phyloP scores from a whole-genome alignment of 1,284 basidiomycete species.

The Naganishia albida region DNA sequence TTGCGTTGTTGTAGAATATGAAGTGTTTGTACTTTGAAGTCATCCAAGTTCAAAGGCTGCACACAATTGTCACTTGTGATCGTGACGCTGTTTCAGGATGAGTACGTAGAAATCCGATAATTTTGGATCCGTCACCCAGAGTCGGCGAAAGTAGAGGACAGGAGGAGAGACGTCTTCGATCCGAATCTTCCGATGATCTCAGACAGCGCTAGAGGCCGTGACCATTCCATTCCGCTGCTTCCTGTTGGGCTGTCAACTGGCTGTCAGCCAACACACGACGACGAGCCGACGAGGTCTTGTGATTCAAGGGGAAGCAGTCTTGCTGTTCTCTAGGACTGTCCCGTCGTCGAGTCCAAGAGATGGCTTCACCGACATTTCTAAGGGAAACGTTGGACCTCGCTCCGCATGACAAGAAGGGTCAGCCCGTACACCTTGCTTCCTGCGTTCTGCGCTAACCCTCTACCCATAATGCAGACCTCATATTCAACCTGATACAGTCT shows the following conservation, averaged over 20 bases:
- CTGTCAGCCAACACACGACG: no score
- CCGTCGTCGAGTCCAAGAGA: background rate
- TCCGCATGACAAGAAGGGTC: conserved; percentile 19
- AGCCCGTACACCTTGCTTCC: background rate
- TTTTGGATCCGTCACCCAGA: background rate
- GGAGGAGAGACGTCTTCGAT: conserved; percentile 2
- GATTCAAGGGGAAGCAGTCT: no score
- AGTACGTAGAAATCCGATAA: background rate
- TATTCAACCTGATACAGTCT: conserved; percentile 30
- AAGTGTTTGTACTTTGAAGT: background rate
- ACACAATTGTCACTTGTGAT: background rate
- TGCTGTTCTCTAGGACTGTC: no score
- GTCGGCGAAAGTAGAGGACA: no score
- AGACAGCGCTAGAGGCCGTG: background rate
- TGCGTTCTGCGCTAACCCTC: background rate
- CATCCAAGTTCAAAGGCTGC: background rate
- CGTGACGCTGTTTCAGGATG: background rate
- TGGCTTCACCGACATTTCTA: background rate
- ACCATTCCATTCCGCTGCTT: background rate
- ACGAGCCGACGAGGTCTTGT: no score
- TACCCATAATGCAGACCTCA: conserved; percentile 20
- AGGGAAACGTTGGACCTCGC: conserved; percentile 14
- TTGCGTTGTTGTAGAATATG: background rate
- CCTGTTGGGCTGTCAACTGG: background rate
- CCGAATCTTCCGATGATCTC: background rate